Evolutionary conservation across 495 filamentous ascomycete species (phyloP), one percentile per base, ranked within the genome.

Genomic region (Hyaloscypha variabilis): DNA sequence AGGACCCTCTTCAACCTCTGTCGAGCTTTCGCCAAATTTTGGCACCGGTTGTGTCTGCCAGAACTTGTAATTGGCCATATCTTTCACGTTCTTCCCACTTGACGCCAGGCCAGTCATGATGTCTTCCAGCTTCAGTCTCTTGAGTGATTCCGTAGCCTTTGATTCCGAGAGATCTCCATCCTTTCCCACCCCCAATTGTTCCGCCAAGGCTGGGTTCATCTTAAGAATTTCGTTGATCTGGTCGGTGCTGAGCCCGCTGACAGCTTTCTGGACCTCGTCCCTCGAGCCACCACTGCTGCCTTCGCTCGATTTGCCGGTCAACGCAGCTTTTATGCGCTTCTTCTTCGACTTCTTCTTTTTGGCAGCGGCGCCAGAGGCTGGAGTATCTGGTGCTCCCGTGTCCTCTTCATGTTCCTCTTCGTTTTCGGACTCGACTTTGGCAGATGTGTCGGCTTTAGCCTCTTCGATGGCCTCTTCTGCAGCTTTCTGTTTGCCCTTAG

Each of bases 21-120:
- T 69, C 14, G 26, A 46, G n/a, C 75, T 78, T 58, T 85, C 82
- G 10, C 86, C 88, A 68, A 97, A 97, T 62, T 88, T 87, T 11
- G 92, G 91, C 31, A 99, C 95, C 0, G 95, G 95, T 75, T 99
- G 95, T 36, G 95, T 98, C 74, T 91, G 87, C 95, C 95, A 99
- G 77, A 99, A 99, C 77, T 96, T 97, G 83, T 97, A 97, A 31
- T 88, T 89, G 5, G 87, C 94, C 92, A 97, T 97, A 69, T 97
- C 94, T 77, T 96, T 97, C 68, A 87, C 86, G 71, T 96, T 96
- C 82, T 96, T 96, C 4, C 90, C 91, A 46, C 86, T 86, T 5
- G 79, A 75, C 14, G 86, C 82, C 66, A 96, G 78, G 6, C 94
- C 94, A 0, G 94, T 96, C 78, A 97, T 78, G 67, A 97, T 79